Percentiles rank a stretch among this genome's conserved stretches.
These are phyloP conservation scores for Hypoxylon sp. DNA, from an alignment of 2,329 filamentous ascomycete genomes.

Conservation along the genomic window DNA sequence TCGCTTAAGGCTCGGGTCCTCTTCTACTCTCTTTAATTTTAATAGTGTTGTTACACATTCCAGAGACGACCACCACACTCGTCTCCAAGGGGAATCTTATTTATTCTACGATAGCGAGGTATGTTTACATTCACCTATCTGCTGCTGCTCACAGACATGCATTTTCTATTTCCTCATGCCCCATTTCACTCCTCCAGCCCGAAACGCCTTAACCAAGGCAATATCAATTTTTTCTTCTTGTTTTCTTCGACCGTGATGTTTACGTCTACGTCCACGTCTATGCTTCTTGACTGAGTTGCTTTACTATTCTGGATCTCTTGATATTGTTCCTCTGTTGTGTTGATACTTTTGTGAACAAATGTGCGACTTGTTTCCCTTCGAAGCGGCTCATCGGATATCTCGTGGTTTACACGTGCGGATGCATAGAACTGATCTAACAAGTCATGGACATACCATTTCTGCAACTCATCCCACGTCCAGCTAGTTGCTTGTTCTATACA, in stretches of 20 bases:
- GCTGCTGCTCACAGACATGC: too few relatives aligned
- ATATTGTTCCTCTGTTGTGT: conserved; percentile 31
- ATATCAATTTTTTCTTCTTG: conserved; percentile 28
- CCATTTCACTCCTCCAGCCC: too few relatives aligned
- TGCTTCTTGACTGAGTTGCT: conserved; percentile 27
- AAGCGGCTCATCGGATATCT: conserved; percentile 13
- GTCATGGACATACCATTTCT: conserved; percentile 36
- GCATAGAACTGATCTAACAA: conserved; percentile 24
- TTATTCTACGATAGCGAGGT: conserved; percentile 18
- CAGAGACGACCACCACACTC: conserved; percentile 22
- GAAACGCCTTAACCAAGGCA: conserved; percentile 10
- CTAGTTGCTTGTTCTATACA: conserved; percentile 28
- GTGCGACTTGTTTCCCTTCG: conserved; percentile 13
- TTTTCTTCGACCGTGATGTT: conserved; percentile 33
- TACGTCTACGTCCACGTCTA: too few relatives aligned
- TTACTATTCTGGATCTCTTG: conserved; percentile 25
- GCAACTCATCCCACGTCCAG: conserved; percentile 26
- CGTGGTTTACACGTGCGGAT: conserved; percentile 19
- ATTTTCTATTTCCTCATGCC: conserved; percentile 1
- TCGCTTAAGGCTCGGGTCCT: conserved; percentile 8
- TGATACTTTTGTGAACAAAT: conserved; percentile 30
- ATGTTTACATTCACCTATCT: too few relatives aligned
- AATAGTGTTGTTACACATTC: conserved; percentile 29
- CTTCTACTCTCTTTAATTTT: conserved; percentile 21
- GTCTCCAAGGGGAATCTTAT: conserved; percentile 10